Evolutionary conservation across 192 early-diverging fungal species (phyloP), one percentile per base, ranked within the genome.

Genomic region (Rhizophagus clarus): DNA sequence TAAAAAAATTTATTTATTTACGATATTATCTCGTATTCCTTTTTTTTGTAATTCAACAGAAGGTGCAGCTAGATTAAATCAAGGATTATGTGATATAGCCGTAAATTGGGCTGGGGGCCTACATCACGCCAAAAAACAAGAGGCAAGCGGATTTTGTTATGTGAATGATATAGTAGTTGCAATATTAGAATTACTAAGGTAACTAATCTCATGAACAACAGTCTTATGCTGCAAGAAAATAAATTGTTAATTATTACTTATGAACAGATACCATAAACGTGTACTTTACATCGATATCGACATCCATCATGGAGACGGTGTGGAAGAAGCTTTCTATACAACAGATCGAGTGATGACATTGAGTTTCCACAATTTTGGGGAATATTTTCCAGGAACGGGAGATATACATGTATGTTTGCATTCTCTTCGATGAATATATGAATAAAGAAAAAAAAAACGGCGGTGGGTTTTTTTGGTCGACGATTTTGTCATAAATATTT

Each of bases 291-390:
- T 97, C 74, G 98, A 99, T 83, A 98, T 98, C 82, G 98, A 99
- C 83, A 95, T 98, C 9, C 98, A 99, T 84, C 98, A 99, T 80
- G 98, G 98, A 42, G 98, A 99, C 82, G 98, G 98, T 56, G 98
- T 99, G 24, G 96, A 99, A 82, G 97, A 98, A 82, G 98, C 98
- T 20, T 99, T 99, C 81, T 99, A 98, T 82, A 94, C 94, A n/a
- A 98, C 97, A 10, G 98, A 99, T 80, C 93, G 98, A 37, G 98
- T 99, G 10, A 99, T 99, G 98, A 99, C 98, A 7, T 94, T 95
- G 61, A 96, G 94, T 24, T 99, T 99, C 85, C 98, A 99, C 81
- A 98, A 98, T 85, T 98, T 96, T 84, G 98, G 98, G 42, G 96
- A 99, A 74, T 99, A 91, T 79, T 99, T 99, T 81, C 98, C 98